A percentile compares a stretch with the other conserved stretches of the same genome.
phyloP scores from a whole-genome alignment of 108 stramenopile genomes.

The Mediolabrus comicus region DNA sequence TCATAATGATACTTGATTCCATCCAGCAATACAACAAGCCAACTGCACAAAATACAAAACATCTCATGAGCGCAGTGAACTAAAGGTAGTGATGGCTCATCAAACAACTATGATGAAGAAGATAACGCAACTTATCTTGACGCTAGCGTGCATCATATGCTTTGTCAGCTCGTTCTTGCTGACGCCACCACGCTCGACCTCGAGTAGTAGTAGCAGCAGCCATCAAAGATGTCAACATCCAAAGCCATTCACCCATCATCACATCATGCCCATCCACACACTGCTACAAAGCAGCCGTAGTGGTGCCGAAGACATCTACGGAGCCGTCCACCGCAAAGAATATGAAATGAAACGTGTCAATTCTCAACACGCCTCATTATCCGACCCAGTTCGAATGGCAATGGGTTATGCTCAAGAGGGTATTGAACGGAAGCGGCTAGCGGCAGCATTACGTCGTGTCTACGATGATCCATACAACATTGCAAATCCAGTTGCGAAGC shows the following conservation, averaged over 20 bases:
- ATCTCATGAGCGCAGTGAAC: too few relatives aligned
- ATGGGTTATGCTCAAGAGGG: slow-evolving; percentile 84
- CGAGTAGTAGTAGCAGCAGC: too few relatives aligned
- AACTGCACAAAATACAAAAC: too few relatives aligned
- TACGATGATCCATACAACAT: slow-evolving; percentile 75
- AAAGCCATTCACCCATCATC: neutral
- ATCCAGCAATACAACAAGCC: too few relatives aligned
- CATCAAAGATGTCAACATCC: neutral
- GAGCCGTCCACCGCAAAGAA: slow-evolving; percentile 89
- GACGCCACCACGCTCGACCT: neutral
- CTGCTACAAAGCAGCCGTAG: neutral
- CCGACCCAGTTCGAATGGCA: slow-evolving; percentile 87
- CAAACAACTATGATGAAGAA: neutral
- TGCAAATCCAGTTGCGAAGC: slow-evolving; percentile 64
- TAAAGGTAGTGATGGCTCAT: too few relatives aligned
- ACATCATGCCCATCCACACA: neutral
- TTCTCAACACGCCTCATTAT: slow-evolving; percentile 63
- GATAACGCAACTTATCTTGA: neutral
- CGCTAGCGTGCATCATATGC: neutral
- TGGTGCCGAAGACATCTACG: slow-evolving; percentile 70
- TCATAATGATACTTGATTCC: too few relatives aligned
- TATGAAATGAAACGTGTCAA: slow-evolving; percentile 83
- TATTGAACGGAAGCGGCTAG: slow-evolving; percentile 51
- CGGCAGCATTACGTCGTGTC: slow-evolving; percentile 81
- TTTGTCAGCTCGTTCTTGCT: neutral